Evolutionary conservation across 2,329 filamentous ascomycete genomes (phyloP).

Genomic region (Thielaviopsis punctulata): DNA sequence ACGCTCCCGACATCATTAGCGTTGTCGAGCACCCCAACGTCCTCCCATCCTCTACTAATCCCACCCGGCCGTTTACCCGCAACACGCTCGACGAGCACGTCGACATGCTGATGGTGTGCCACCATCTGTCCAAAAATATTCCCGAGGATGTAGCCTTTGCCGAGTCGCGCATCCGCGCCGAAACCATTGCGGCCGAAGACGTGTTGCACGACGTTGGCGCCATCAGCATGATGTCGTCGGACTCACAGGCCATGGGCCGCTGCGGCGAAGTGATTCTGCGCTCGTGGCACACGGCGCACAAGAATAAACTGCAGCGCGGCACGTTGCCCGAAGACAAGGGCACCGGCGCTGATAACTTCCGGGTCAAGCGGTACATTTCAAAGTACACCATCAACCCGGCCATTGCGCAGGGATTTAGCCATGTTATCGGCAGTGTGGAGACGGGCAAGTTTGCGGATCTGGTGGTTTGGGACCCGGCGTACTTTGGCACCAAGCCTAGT

Average conservation of each 20-base stretch:
- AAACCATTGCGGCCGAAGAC: conserved; percentile 93
- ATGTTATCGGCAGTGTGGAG: conserved; percentile 74
- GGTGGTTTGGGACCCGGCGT: conserved; percentile 68
- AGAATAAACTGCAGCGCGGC: conserved; percentile 82
- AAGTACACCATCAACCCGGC: conserved; percentile 97
- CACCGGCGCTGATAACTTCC: conserved; percentile 70
- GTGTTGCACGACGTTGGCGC: conserved; percentile 88
- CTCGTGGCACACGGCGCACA: conserved; percentile 95
- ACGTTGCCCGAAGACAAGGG: conserved; percentile 58
- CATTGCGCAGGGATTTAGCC: conserved; percentile 74
- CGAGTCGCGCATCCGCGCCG: conserved; percentile 81
- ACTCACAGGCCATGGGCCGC: conserved; percentile 92
- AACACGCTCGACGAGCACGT: conserved; percentile 94
- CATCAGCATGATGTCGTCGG: conserved; percentile 93
- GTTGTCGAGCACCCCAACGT: conserved; percentile 83
- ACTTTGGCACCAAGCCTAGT: conserved; percentile 74
- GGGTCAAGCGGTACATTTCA: conserved; percentile 81
- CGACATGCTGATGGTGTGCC: conserved; percentile 97
- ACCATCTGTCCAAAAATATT: conserved; percentile 82
- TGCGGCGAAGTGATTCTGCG: conserved; percentile 85
- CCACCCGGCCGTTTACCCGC: conserved; percentile 72
- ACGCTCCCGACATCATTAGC: conserved; percentile 89
- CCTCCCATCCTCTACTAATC: conserved; percentile 79
- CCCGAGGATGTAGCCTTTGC: conserved; percentile 93
- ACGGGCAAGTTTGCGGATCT: conserved; percentile 81